phyloP scores from a whole-genome alignment of 1,284 basidiomycete species.

The Lentinula novae-zelandiae region DNA sequence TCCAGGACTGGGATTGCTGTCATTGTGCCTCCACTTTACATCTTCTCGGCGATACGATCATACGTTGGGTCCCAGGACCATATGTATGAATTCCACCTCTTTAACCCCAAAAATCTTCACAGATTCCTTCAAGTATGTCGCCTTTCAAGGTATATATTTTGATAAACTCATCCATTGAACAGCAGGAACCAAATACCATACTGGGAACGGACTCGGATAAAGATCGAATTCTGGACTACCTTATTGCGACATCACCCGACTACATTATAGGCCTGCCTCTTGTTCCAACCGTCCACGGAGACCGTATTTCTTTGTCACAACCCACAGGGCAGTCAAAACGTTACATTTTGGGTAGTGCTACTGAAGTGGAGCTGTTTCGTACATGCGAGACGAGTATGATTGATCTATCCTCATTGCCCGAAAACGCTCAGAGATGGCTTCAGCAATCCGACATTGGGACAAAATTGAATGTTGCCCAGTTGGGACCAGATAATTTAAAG shows the following conservation, averaged over 20 bases:
- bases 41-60: neutral
- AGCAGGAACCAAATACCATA: neutral
- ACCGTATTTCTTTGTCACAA: neutral
- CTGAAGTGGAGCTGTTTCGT: slow-evolving; percentile 1
- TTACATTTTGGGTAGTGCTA: neutral
- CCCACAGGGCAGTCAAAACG: neutral
- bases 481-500: neutral
- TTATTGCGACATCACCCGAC: neutral
- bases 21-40: neutral
- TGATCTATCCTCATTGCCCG: neutral
- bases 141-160: too few relatives aligned
- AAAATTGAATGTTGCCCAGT: neutral
- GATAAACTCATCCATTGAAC: too few relatives aligned
- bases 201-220: neutral
- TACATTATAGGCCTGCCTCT: neutral
- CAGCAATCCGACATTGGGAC: neutral
- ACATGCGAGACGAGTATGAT: slow-evolving; percentile 3
- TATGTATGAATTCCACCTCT: neutral
- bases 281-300: neutral
- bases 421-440: neutral
- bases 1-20: neutral
- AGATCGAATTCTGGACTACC: neutral
- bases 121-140: neutral
- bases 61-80: neutral
- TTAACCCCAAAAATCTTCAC: neutral